Evolutionary conservation across 176 grass and related monocot genomes (phyloP).

Genomic region (Aegilops sharonensis): DNA sequence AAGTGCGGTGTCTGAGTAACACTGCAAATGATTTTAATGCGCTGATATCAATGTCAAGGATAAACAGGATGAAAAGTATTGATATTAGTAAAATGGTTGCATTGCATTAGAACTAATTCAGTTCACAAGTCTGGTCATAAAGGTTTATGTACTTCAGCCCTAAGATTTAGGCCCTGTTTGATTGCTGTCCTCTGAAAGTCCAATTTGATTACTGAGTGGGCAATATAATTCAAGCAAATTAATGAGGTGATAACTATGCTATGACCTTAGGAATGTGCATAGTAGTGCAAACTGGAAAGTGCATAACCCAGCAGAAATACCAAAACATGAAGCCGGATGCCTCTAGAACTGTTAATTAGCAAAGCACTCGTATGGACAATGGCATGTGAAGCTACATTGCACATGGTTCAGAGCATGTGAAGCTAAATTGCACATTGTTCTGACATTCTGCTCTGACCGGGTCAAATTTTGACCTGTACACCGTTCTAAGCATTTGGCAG

Average conservation of each 20-base stretch:
- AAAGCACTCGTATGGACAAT: background rate
- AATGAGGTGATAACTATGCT: background rate
- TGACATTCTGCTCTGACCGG: no score
- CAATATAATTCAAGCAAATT: background rate
- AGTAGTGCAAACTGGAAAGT: background rate
- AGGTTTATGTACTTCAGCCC: background rate
- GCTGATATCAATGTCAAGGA: background rate
- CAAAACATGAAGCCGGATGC: background rate
- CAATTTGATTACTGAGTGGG: background rate
- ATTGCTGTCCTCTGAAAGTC: background rate
- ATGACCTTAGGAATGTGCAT: background rate
- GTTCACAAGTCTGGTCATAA: background rate
- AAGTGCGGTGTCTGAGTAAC: background rate
- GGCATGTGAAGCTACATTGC: background rate
- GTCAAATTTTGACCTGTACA: background rate
- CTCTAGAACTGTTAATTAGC: background rate
- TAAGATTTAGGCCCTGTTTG: background rate
- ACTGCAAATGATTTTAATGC: background rate
- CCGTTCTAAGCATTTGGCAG: background rate
- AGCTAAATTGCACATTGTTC: background rate
- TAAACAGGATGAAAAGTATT: background rate
- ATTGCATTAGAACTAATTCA: background rate
- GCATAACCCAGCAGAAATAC: background rate
- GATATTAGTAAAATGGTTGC: background rate
- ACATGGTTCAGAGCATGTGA: background rate